phyloP scores from a whole-genome alignment of 1,139 yeast genomes.

The Petasospora fabianii region DNA sequence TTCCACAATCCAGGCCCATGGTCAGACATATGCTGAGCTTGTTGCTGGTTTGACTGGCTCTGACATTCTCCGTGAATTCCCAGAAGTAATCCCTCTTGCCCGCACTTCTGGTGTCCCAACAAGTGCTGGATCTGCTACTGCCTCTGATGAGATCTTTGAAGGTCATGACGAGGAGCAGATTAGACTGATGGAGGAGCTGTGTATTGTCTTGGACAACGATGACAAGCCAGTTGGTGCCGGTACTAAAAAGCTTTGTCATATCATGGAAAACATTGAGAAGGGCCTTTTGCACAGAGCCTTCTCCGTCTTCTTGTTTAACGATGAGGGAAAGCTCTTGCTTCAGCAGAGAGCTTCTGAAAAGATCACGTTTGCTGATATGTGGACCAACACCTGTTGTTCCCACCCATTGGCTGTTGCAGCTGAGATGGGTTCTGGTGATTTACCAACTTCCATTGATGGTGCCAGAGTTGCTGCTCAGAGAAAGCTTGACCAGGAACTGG shows the following conservation, averaged over 20 bases:
- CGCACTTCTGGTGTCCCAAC: conserved; percentile 28
- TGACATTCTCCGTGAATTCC: conserved; percentile 55
- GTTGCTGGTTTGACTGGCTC: conserved; percentile 48
- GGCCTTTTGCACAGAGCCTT: conserved; percentile 95
- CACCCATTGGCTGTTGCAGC: conserved; percentile 85
- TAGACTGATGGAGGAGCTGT: conserved; percentile 91
- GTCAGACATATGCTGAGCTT: conserved; percentile 41
- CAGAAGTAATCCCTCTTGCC: conserved; percentile 51
- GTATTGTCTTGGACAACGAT: conserved; percentile 86
- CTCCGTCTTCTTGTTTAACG: conserved; percentile 86
- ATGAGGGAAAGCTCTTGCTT: conserved; percentile 67
- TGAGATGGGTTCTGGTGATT: conserved; percentile 61
- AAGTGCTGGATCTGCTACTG: conserved; percentile 27
- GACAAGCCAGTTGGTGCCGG: conserved; percentile 91
- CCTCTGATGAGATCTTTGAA: conserved; percentile 43
- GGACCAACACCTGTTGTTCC: conserved; percentile 99
- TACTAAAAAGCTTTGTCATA: conserved; percentile 87
- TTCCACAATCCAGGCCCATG: conserved; percentile 12
- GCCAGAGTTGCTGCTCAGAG: conserved; percentile 88
- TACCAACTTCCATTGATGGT: conserved; percentile 65
- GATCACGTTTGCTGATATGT: conserved; percentile 91
- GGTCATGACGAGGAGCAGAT: conserved; percentile 96
- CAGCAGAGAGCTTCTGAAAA: conserved; percentile 96
- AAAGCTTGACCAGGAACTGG: conserved; percentile 88
- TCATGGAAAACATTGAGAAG: conserved; percentile 78